Evolutionary conservation across 148 eudicot species (phyloP).

Genomic region (Talinum fruticosum): DNA sequence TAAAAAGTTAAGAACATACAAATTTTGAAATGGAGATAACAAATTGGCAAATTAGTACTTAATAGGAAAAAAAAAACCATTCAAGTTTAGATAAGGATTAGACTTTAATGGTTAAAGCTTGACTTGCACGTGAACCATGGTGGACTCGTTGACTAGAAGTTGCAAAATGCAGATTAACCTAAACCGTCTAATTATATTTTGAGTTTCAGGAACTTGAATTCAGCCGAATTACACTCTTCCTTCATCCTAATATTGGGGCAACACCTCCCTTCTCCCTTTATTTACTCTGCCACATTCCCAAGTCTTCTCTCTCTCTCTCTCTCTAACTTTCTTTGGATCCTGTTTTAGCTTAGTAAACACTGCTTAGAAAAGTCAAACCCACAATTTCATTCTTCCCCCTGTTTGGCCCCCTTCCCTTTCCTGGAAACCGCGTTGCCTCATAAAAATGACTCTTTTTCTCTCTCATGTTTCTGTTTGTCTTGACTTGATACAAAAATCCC

Average conservation of each 20-base stretch:
- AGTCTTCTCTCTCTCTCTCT: too few relatives aligned
- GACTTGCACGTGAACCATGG: slow-evolving; percentile 6
- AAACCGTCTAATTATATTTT: not conserved
- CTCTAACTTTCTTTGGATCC: slow-evolving; percentile 9
- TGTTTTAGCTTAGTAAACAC: not conserved
- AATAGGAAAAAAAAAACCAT: too few relatives aligned
- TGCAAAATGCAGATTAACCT: not conserved
- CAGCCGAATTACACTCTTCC: not conserved
- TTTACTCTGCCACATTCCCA: not conserved
- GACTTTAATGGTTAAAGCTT: not conserved
- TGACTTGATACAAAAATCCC: not conserved
- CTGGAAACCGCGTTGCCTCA: slow-evolving; percentile 27
- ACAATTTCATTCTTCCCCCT: slow-evolving; percentile 10
- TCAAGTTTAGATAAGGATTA: not conserved
- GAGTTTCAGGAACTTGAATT: not conserved
- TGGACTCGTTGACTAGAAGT: not conserved
- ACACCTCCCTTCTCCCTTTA: too few relatives aligned
- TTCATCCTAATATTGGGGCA: not conserved
- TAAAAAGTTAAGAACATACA: too few relatives aligned
- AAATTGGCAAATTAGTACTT: too few relatives aligned
- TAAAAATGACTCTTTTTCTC: not conserved
- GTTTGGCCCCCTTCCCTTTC: slow-evolving; percentile 18
- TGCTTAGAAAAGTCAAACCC: slow-evolving; percentile 3
- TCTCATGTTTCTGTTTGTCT: not conserved
- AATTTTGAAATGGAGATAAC: too few relatives aligned